Conservation (phyloP, 31 red algal genomes). For the Endocladia muricata region DNA sequence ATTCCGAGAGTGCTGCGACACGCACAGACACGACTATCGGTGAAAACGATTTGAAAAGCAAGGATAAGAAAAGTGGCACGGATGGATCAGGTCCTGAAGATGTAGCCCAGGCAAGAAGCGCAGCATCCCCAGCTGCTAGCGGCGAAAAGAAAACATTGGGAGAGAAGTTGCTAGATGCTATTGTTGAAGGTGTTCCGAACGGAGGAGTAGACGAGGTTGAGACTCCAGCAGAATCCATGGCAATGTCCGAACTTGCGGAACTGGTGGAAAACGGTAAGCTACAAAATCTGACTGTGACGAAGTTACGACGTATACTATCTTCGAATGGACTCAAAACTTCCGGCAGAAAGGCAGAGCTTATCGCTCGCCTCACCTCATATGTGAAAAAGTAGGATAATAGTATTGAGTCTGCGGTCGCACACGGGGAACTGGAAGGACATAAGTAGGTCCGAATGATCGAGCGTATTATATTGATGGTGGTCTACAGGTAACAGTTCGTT, state of each 20-base stretch:
- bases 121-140: too few relatives aligned
- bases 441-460: too few relatives aligned
- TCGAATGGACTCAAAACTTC: slow-evolving; percentile 61
- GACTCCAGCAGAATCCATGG: not conserved
- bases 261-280: slow-evolving; percentile 53
- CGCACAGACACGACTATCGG: too few relatives aligned
- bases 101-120: too few relatives aligned
- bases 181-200: slow-evolving; percentile 44
- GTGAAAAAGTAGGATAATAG: slow-evolving; percentile 30
- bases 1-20: not conserved
- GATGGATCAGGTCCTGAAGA: too few relatives aligned
- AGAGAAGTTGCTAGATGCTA: slow-evolving; percentile 41
- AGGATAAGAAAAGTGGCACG: too few relatives aligned
- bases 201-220: not conserved
- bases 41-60: too few relatives aligned
- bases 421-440: too few relatives aligned
- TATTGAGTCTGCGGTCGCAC: too few relatives aligned
- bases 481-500: too few relatives aligned
- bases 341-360: slow-evolving; percentile 56
- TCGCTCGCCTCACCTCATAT: slow-evolving; percentile 59
- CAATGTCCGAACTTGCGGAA: slow-evolving; percentile 34
- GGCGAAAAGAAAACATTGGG: slow-evolving; percentile 23
- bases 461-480: too few relatives aligned
- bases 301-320: slow-evolving; percentile 40
- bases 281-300: slow-evolving; percentile 65